Evolutionary conservation across 345 rosid species (phyloP).

Genomic region (Barbarea vulgaris): DNA sequence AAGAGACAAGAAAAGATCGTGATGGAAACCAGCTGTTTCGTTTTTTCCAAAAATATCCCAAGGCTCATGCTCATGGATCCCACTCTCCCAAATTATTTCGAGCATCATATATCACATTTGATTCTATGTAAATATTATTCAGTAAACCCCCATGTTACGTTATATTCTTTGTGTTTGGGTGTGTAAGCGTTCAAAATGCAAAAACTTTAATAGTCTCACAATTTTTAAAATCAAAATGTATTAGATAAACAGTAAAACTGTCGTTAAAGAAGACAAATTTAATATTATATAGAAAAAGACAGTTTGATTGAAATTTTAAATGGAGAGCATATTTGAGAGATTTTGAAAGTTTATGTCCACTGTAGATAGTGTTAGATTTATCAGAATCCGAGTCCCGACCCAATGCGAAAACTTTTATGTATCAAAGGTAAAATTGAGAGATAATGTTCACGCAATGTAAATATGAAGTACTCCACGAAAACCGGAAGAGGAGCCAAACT

Average conservation of each 20-base stretch:
- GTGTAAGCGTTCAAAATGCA: background rate
- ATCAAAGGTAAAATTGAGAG: too few species aligned
- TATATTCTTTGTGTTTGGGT: background rate
- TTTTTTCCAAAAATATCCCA: slow-evolving; percentile 8
- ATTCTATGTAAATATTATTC: background rate
- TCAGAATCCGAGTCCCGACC: too few species aligned
- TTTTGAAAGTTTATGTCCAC: too few species aligned
- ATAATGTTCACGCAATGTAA: too few species aligned
- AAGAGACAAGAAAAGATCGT: slow-evolving; percentile 31
- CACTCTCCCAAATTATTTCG: slow-evolving; percentile 15
- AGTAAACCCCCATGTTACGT: background rate
- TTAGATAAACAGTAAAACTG: background rate
- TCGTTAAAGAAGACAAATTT: background rate
- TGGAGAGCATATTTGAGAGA: too few species aligned
- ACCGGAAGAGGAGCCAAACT: too few species aligned
- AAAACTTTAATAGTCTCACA: background rate
- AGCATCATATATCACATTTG: background rate
- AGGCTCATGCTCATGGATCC: slow-evolving; percentile 30
- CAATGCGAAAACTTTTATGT: too few species aligned
- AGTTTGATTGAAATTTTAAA: too few species aligned
- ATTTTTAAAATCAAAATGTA: too few species aligned
- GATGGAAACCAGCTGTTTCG: slow-evolving; percentile 39
- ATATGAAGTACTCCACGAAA: too few species aligned
- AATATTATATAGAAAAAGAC: background rate
- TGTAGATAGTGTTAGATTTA: too few species aligned